Evolutionary conservation across 2,329 filamentous ascomycete genomes (phyloP).

Genomic region (Xylariaceae sp.): DNA sequence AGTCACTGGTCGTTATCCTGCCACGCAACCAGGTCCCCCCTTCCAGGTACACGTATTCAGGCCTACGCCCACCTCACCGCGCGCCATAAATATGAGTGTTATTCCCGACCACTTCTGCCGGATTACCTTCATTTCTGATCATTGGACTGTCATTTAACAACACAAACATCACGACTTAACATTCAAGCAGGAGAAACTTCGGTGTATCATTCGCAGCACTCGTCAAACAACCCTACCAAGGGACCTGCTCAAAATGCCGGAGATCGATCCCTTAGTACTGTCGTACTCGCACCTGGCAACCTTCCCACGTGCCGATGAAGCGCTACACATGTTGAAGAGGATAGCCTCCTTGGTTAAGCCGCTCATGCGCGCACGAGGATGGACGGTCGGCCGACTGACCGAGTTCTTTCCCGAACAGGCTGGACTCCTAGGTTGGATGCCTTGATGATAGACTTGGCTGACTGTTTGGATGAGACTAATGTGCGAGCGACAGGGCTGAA

Average conservation of each 20-base stretch:
- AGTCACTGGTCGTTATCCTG: too few species aligned
- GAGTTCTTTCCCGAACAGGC: conserved; percentile 78
- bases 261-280: conserved; percentile 42
- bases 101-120: not conserved
- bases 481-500: conserved; percentile 58
- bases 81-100: not conserved
- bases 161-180: too few species aligned
- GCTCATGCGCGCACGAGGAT: conserved; percentile 82
- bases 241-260: conserved; percentile 33
- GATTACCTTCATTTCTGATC: not conserved
- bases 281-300: conserved; percentile 46
- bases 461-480: not conserved
- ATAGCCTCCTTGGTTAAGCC: conserved; percentile 87
- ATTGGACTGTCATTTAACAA: not conserved
- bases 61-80: not conserved
- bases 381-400: conserved; percentile 71
- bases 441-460: not conserved
- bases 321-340: conserved; percentile 62
- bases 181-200: not conserved
- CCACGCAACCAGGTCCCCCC: too few species aligned
- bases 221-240: not conserved
- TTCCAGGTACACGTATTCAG: not conserved
- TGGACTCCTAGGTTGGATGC: conserved; percentile 60
- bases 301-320: conserved; percentile 45
- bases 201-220: not conserved